Base-by-base conservation (phyloP, 108 stramenopile genomes). In the Fragilaria crotonensis region DNA sequence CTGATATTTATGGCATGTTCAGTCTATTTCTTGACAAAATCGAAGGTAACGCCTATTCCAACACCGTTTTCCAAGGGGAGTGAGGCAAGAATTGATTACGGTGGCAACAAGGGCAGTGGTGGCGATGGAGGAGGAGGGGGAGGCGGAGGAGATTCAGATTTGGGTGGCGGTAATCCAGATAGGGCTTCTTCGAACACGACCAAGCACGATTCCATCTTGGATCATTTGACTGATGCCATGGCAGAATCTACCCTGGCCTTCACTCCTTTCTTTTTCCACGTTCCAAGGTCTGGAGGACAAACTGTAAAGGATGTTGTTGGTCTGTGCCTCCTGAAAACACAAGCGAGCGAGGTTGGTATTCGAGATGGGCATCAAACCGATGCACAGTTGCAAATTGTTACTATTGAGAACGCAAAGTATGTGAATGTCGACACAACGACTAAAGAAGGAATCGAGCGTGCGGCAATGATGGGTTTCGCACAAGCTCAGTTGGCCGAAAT, bases 401-500 rank as follows among this genome's bases (percentile, higher is more conserved):
- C 59, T 9, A 49, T 72, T 2, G 56, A 78, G 31, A 69, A 60
- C 28, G 56, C 56, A 18, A 56, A 54, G 22, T 78, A 75, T 33
- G 70, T 78, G 21, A 78, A 78, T 64, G 78, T 75, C 22, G 78
- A 79, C 46, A 76, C 74, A 21, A 72, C 78, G n/a, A 63, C 67
- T 11, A 47, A 57, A 4, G 31, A 30, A 0, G 74, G 74, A 14
- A 61, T 79, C 26, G 71, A 71, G 49, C 71, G 71, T 44, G 74
- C 78, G 31, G 59, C 57, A 25, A 66, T 62, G 26, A 25, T 79
- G 59, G 71, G 71, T 25, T 33, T 79, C n/a, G 71, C 66, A 0
- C 2, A 25, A 1, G 66, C 74, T 20, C 59, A 66, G 21, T 18
- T 75, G 19, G 27, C 62, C 9, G 78, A 79, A 25, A 30, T 79